Evolutionary conservation across 2,329 filamentous ascomycete genomes (phyloP), one percentile per base, ranked within the genome.

Genomic region (Sporothrix luriei): DNA sequence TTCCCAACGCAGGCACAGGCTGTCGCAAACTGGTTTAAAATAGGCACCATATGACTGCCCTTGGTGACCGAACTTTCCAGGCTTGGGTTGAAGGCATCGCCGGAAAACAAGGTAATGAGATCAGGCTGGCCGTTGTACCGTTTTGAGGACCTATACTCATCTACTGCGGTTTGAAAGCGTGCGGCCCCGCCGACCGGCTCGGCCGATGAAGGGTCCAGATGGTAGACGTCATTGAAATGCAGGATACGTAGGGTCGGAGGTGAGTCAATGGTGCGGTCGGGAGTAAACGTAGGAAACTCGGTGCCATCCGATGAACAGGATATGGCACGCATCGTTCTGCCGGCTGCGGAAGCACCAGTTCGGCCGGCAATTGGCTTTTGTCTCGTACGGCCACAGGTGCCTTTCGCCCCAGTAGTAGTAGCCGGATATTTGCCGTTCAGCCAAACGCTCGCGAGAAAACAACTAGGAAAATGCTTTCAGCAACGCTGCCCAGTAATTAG

Each of bases 181-280:
- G 91, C 84, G 54, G 91, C 85, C 21, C 94, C 94, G 38, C 94
- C 94, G 2, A 93, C 88, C 0, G 94, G 94, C 76, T 97, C 92
- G 19, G 90, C 88, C 33, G 91, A 93, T 1, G 84, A 83, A 1
- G 80, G 77, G 74, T 97, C 93, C 68, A 97, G 87, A 75, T 97
- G 94, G 79, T 97, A 97, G 71, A 97, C 93, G 80, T 97, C 93
- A 79, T 97, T 97, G 84, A 91, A 97, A 81, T 97, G 94, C 43
- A 97, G 78, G 69, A 97, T 80, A n/a, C 93, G 88, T 66, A 97
- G 81, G 77, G 93, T 90, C 57, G 92, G 91, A 16, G 78, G 75
- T 3, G 75, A 72, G 10, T 73, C 69, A 5, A 73, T 71, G 9
- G 70, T 68, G 29, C 69, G 72, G 40, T 76, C 77, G 3, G 77